Conservation (phyloP, 2,329 filamentous ascomycete genomes). For the Fusarium piperis region DNA sequence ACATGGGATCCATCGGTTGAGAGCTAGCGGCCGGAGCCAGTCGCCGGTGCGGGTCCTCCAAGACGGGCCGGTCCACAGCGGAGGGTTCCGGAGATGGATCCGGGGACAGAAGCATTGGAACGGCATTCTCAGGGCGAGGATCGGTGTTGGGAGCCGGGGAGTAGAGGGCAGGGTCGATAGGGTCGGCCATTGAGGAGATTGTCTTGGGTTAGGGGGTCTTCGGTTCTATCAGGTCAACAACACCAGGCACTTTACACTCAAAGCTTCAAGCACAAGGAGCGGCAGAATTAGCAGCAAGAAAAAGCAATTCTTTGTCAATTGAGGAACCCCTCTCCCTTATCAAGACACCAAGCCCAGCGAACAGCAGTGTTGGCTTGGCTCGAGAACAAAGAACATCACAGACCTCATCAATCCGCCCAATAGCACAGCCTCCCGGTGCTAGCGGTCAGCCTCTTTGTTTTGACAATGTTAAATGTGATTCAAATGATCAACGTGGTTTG, state of each 20-base stretch:
- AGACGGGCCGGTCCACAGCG: conserved; percentile 11
- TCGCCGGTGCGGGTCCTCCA: conserved; percentile 17
- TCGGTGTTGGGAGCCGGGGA: not conserved
- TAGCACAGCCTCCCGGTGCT: not conserved
- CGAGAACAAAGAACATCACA: conserved; percentile 32
- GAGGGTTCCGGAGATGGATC: conserved; percentile 23
- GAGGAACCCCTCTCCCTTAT: not conserved
- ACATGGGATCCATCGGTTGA: not conserved
- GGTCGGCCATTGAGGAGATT: not conserved
- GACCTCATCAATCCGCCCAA: conserved; percentile 2
- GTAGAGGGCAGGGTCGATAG: not conserved
- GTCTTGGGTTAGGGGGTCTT: not conserved
- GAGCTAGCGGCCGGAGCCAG: not conserved
- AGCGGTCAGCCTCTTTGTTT: conserved; percentile 15
- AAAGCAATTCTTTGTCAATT: not conserved
- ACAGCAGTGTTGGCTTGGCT: not conserved
- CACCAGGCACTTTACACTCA: not conserved
- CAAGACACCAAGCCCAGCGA: not conserved
- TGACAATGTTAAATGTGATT: conserved; percentile 8
- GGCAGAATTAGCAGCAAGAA: not conserved
- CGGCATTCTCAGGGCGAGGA: not conserved
- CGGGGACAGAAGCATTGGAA: conserved; percentile 16
- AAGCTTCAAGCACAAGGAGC: not conserved
- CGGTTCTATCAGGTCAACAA: not conserved
- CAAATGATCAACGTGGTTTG: conserved; percentile 14